These are phyloP conservation scores for Pythium periplocum DNA, from an alignment of 352 stramenopile genomes.

Conservation along the genomic window DNA sequence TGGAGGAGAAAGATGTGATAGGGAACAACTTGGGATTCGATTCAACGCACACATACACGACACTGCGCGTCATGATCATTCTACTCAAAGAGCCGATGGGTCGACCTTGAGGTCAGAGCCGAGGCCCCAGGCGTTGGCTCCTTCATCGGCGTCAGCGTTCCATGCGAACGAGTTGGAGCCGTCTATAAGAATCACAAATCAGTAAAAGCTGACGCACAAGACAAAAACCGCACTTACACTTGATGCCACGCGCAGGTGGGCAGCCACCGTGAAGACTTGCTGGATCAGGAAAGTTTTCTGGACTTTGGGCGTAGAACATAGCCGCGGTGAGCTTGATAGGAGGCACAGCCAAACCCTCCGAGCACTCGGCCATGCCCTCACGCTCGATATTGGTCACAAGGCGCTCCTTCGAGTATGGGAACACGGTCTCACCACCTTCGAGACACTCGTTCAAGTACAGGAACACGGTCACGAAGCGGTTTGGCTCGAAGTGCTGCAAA, in stretches of 20 bases:
- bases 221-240: slow-evolving; percentile 33
- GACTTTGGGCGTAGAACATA: slow-evolving; percentile 73
- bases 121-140: slow-evolving; percentile 52
- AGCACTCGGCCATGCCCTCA: slow-evolving; percentile 61
- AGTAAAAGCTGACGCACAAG: slow-evolving; percentile 1
- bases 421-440: slow-evolving; percentile 93
- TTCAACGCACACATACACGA: no score
- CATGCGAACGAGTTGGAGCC: slow-evolving; percentile 69
- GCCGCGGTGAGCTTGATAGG: slow-evolving; percentile 61
- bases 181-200: slow-evolving; percentile 22
- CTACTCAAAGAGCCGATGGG: no score
- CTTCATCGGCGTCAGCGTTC: slow-evolving; percentile 62
- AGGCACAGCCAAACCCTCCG: slow-evolving; percentile 52
- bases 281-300: slow-evolving; percentile 46
- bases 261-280: slow-evolving; percentile 62
- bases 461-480: slow-evolving; percentile 93
- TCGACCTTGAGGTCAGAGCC: slow-evolving; percentile 31
- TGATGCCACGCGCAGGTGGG: slow-evolving; percentile 45
- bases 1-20: no score
- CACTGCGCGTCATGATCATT: no score
- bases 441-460: slow-evolving; percentile 93
- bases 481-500: slow-evolving; percentile 68
- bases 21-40: no score
- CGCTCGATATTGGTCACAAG: slow-evolving; percentile 53
- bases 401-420: slow-evolving; percentile 74